Base-by-base conservation (phyloP, 2,329 filamentous ascomycete species). In the Alternaria sp. region DNA sequence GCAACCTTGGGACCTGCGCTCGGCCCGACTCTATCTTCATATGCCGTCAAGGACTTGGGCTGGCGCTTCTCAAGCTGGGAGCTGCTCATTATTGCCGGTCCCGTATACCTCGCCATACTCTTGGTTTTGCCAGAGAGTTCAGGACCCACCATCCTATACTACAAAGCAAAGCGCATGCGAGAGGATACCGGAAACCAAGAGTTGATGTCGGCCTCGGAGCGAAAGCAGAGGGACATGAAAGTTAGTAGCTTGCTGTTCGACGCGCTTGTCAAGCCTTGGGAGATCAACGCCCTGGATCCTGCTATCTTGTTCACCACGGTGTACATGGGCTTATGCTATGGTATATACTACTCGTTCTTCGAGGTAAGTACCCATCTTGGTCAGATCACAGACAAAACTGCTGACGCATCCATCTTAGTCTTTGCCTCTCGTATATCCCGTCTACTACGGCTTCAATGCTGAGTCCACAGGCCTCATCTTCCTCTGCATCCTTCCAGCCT, bases 51-150 rank as follows among this genome's bases (percentile, higher is more conserved):
- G 65, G 84, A 84, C 1, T 79, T 84, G 0, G 89, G 89, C 38
- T 94, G 92, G 92, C 83, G 91, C 61, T 95, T 91, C 89, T 83
- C 94, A 0, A 93, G 93, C 80, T 94, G 91, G 90, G 86, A 96
- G 67, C 90, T 94, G 71, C 82, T 94, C 26, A 94, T 96, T 72
- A 75, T 95, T 14, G 82, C 91, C n/a, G 88, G 85, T 5, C 76
- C 89, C 34, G 85, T 90, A 66, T 94, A 89, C 85, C 60, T 91
- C 16, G 74, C 94, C 61, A 92, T 95, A 78, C 89, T 89, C 22
- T 92, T 94, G 78, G 92, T 91, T 24, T 87, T 96, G 1, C 92
- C 92, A 3, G 93, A 96, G 79, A 96, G 93, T 0, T 96, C 94
- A 73, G 89, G 91, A 0, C 91, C 92, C 0, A 49, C 85, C 85